Base-by-base conservation (phyloP, 2,329 filamentous ascomycete species). In the Ophiostoma perfectum region DNA sequence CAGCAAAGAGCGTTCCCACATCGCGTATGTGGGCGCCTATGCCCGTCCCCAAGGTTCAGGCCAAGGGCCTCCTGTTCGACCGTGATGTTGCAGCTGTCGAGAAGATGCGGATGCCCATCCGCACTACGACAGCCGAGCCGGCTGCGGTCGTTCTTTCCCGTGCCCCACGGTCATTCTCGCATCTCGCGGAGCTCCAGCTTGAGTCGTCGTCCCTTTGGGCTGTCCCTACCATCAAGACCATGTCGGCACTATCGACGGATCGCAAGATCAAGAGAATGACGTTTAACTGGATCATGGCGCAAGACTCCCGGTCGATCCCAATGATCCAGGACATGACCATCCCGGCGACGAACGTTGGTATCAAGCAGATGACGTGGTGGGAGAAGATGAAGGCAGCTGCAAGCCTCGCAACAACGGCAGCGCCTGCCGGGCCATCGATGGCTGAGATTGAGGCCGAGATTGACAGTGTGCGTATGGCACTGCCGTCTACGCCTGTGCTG, bases 71-170 rank as follows among this genome's bases (percentile, higher is more conserved):
- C 2, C 55, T 72, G 44, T 72, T 72, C 39, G 71, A 72, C 58
- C 66, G 67, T 16, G 68, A 70, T 4, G 67, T 42, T 2, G 71
- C 70, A 1, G 70, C 69, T 2, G 52, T 36, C 8, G 45, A 66
- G 49, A 69, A 70, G 65, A n/a, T 66, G 55, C 52, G 14, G 18
- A n/a, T 11, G n/a, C 66, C 70, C 16, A 45, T 64, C 27, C 72
- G 73, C 47, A 71, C 71, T 5, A 74, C 73, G 3, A 38, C 66
- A 12, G 67, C 49, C 44, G 70, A 72, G 47, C 73, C 71, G 4
- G 73, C 76, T 49, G 78, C 76, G n/a, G 70, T 77, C 41, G 62
- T 69, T 47, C 75, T 77, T 72, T 66, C 68, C 16, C 75, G 75
- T 55, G 75, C 73, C 66, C 70, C 74, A 36, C 76, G 75, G 8